Percentiles rank a stretch among this genome's conserved stretches.
Evolutionary conservation across 441 rosid genomes (phyloP).

Genomic region (Lagerstroemia fauriei): DNA sequence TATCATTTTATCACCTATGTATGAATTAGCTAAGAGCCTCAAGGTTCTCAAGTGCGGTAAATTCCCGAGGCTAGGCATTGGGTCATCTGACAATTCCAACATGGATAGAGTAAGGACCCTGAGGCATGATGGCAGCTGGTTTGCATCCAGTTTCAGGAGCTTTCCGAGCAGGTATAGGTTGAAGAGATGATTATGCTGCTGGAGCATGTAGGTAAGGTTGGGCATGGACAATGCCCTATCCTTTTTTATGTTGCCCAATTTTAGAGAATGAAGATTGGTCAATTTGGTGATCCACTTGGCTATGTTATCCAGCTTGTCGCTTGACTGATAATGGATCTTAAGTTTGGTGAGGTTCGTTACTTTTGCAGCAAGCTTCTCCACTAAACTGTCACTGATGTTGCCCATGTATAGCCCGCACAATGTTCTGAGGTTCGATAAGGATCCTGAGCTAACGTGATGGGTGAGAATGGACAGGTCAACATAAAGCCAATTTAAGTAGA

Average conservation of each 20-base stretch:
- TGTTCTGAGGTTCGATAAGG: not conserved
- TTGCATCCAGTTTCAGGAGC: not conserved
- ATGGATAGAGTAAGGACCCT: not conserved
- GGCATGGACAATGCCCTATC: not conserved
- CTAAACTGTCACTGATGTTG: not conserved
- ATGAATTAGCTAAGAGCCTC: not conserved
- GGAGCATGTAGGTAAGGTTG: not conserved
- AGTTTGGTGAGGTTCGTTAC: not conserved
- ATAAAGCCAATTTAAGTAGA: constrained; percentile 6
- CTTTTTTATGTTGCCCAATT: not conserved
- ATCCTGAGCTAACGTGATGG: not conserved
- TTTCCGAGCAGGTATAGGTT: not conserved
- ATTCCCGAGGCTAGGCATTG: not conserved
- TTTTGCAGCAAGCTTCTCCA: not conserved
- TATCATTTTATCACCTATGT: not conserved
- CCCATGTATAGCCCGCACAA: not conserved
- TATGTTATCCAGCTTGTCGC: not conserved
- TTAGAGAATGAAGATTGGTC: constrained; percentile 7
- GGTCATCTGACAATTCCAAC: not conserved
- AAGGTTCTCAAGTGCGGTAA: not conserved
- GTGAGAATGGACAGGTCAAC: not conserved
- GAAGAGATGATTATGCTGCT: not conserved
- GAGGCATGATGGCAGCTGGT: not conserved
- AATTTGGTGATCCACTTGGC: not conserved
- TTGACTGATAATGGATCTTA: not conserved